Evolutionary conservation across 306 rosid species (phyloP).

Genomic region (Sindora glabra): DNA sequence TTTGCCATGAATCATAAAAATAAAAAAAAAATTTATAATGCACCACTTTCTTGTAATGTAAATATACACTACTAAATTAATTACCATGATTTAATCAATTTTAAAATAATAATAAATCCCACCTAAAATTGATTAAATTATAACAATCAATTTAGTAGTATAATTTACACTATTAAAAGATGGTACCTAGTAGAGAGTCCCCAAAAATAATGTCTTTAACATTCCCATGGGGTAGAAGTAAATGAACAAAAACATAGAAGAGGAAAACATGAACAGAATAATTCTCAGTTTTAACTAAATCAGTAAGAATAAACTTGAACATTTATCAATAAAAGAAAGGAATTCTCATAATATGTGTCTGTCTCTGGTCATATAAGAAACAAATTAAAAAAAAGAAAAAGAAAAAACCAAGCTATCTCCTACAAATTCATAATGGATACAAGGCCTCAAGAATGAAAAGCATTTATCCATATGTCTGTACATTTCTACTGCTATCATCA

Average conservation of each 20-base stretch:
- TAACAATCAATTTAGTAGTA: no score
- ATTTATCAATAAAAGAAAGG: no score
- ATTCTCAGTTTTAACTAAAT: neutral
- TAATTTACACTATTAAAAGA: no score
- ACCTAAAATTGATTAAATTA: no score
- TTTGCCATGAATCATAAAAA: no score
- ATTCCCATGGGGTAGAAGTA: neutral
- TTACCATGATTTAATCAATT: no score
- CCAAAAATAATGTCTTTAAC: no score
- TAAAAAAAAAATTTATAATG: no score
- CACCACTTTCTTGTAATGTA: no score
- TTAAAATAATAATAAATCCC: no score
- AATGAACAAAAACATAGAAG: neutral
- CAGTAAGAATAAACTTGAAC: neutral
- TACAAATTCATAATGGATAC: constrained; percentile 30
- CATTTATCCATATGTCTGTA: constrained; percentile 31
- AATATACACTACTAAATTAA: no score
- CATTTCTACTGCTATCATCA: constrained; percentile 34
- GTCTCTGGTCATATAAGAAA: neutral
- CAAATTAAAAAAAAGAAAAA: constrained; percentile 30
- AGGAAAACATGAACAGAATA: neutral
- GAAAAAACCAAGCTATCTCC: constrained; percentile 24
- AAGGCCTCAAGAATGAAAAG: constrained; percentile 17
- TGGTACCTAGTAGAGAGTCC: no score
- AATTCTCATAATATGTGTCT: neutral